A percentile compares a stretch with the other conserved stretches of the same genome.
phyloP scores from a whole-genome alignment of 257 asterid genomes.

The Cinchona pubescens region DNA sequence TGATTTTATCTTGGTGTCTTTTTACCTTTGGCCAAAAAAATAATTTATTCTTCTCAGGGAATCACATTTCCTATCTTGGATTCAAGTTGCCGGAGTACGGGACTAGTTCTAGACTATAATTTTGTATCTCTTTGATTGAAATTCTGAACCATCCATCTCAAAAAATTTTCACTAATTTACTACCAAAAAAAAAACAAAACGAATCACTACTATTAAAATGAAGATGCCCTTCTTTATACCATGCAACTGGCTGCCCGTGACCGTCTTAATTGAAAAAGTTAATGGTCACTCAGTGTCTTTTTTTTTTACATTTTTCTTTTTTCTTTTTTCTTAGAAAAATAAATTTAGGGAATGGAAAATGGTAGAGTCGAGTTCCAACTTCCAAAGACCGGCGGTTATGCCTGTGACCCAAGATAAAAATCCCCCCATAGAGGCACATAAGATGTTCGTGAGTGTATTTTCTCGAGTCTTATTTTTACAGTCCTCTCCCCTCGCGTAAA shows the following conservation, averaged over 20 bases:
- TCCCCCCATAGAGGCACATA: too few species aligned
- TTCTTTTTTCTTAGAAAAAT: too few species aligned
- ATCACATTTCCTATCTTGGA: background rate
- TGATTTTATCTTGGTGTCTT: conserved; percentile 15
- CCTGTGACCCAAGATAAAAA: too few species aligned
- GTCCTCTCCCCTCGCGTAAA: conserved; percentile 13
- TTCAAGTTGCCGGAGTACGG: background rate
- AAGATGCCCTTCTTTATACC: background rate
- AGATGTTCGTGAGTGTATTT: background rate
- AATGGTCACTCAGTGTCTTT: background rate
- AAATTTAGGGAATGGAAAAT: too few species aligned
- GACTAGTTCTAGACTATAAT: background rate
- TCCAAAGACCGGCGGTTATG: background rate
- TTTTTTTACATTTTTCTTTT: too few species aligned
- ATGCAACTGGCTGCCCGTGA: background rate
- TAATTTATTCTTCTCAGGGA: background rate
- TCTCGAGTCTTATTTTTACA: background rate
- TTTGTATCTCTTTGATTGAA: too few species aligned
- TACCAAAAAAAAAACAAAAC: too few species aligned
- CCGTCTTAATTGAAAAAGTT: background rate
- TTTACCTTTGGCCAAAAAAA: conserved; percentile 17
- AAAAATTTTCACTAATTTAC: too few species aligned
- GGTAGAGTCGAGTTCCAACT: too few species aligned
- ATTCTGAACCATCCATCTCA: background rate
- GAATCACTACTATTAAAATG: background rate